phyloP scores from a whole-genome alignment of 768 basidiomycete species.

The Daedaleopsis sinensis region DNA sequence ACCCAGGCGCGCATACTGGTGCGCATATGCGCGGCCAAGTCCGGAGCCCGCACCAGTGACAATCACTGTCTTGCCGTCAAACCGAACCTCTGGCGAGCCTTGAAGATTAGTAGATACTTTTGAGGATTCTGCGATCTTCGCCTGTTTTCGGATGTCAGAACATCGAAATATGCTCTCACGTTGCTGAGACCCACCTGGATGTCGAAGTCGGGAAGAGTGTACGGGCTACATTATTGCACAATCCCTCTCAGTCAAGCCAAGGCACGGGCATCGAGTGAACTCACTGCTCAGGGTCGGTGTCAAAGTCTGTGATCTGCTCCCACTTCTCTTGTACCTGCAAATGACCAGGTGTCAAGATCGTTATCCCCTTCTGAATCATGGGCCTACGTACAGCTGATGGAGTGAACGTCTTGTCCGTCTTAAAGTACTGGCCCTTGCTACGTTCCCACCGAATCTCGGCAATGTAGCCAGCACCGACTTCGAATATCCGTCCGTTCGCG shows the following conservation, averaged over 20 bases:
- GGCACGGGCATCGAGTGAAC: conserved; percentile 25
- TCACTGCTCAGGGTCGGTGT: conserved; percentile 63
- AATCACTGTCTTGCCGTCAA: conserved; percentile 88
- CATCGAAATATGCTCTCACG: not conserved
- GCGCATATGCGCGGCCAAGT: conserved; percentile 88
- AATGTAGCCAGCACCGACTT: conserved; percentile 90
- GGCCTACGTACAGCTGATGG: conserved; percentile 77
- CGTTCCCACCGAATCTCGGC: conserved; percentile 95
- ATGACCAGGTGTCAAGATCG: not conserved
- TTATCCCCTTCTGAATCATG: not conserved
- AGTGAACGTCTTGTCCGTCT: conserved; percentile 87
- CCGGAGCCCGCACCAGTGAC: conserved; percentile 96
- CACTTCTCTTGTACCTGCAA: conserved; percentile 80
- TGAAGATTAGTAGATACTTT: conserved; percentile 71
- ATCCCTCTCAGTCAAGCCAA: not conserved
- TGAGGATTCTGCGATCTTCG: conserved; percentile 50
- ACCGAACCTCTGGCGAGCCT: conserved; percentile 70
- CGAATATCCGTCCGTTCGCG: conserved; percentile 82
- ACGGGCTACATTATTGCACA: conserved; percentile 51
- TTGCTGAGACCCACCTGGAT: conserved; percentile 42
- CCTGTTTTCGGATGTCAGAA: conserved; percentile 3
- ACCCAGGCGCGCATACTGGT: conserved; percentile 91
- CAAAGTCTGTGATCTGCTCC: conserved; percentile 80
- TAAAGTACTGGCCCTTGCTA: conserved; percentile 85
- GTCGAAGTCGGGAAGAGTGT: conserved; percentile 64